Conservation (phyloP, 805 yeast species). For the Ogataea polymorpha region DNA sequence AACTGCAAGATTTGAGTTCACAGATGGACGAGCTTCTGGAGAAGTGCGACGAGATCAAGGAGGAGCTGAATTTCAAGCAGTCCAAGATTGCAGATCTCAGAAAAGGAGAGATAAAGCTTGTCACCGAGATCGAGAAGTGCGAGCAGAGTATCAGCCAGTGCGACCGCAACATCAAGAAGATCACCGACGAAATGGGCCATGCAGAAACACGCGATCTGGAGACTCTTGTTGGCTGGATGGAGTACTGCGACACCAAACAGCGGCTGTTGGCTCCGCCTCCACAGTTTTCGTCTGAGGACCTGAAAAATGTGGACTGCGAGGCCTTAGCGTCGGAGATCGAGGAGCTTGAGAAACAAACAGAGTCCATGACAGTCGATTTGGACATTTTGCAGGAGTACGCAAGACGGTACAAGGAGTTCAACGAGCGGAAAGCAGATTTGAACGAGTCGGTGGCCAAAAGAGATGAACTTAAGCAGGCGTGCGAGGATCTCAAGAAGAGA, state of each 20-base stretch:
- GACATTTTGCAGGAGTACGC: conserved; percentile 79
- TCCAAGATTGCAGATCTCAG: conserved; percentile 52
- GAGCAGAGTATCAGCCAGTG: conserved; percentile 37
- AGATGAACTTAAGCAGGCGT: conserved; percentile 56
- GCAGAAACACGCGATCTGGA: conserved; percentile 54
- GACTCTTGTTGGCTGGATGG: conserved; percentile 49
- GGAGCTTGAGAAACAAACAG: conserved; percentile 52
- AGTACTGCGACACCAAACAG: conserved; percentile 31
- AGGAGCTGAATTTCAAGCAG: conserved; percentile 37
- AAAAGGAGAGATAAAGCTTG: conserved; percentile 64
- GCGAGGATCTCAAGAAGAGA: conserved; percentile 68
- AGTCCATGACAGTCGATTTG: conserved; percentile 59
- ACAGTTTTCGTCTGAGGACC: conserved; percentile 44
- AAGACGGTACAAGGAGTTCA: conserved; percentile 59
- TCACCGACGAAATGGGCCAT: conserved; percentile 39
- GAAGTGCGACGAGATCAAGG: conserved; percentile 41
- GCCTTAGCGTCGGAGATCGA: conserved; percentile 50
- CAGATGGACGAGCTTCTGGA: conserved; percentile 39
- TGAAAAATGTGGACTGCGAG: conserved; percentile 46
- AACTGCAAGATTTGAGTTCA: conserved; percentile 30
- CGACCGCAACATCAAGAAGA: conserved; percentile 38
- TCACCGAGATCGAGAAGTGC: conserved; percentile 59
- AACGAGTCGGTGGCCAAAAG: conserved; percentile 64
- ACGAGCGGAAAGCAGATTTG: conserved; percentile 59
- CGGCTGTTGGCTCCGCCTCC: conserved; percentile 20